phyloP scores from a whole-genome alignment of 1,139 yeast genomes.

The Groenewaldozyma sp. region DNA sequence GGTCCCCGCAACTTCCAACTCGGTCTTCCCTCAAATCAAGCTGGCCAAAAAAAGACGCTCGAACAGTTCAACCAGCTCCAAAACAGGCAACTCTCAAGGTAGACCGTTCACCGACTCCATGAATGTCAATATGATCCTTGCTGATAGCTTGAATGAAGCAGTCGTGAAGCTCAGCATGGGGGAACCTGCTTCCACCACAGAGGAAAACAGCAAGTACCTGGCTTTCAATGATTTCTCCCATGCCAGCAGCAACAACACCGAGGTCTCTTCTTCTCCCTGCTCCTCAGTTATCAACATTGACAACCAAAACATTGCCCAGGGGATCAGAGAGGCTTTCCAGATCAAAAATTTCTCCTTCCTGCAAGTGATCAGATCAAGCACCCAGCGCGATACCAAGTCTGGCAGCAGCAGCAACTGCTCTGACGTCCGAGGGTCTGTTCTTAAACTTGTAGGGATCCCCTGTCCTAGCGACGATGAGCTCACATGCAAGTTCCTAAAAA shows the following conservation, averaged over 20 bases:
- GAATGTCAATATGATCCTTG: background rate
- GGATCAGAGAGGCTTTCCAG: conserved; percentile 9
- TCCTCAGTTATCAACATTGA: conserved; percentile 5
- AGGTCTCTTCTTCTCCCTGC: background rate
- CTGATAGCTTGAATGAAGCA: background rate
- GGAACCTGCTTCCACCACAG: background rate
- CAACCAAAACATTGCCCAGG: conserved; percentile 10
- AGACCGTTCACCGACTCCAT: conserved; percentile 1
- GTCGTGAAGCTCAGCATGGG: background rate
- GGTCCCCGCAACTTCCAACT: background rate
- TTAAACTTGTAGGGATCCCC: conserved; percentile 17
- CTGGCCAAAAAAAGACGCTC: conserved; percentile 1
- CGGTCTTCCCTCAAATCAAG: background rate
- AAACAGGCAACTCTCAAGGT: conserved; percentile 1
- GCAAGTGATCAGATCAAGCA: conserved; percentile 17
- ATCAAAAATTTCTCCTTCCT: conserved; percentile 14
- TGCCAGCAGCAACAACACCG: background rate
- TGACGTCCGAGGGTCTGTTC: conserved; percentile 12
- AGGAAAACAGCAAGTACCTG: too few species aligned
- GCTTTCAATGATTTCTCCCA: background rate
- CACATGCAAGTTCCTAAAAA: conserved; percentile 16
- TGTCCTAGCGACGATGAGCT: conserved; percentile 11
- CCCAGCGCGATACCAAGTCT: conserved; percentile 10
- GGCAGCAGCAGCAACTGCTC: conserved; percentile 5
- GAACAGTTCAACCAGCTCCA: background rate